A percentile compares a stretch with the other conserved stretches of the same genome.
These are phyloP conservation scores for Thermothelomyces thermophilus DNA, from an alignment of 2,329 filamentous ascomycete species.

Conservation along the genomic window DNA sequence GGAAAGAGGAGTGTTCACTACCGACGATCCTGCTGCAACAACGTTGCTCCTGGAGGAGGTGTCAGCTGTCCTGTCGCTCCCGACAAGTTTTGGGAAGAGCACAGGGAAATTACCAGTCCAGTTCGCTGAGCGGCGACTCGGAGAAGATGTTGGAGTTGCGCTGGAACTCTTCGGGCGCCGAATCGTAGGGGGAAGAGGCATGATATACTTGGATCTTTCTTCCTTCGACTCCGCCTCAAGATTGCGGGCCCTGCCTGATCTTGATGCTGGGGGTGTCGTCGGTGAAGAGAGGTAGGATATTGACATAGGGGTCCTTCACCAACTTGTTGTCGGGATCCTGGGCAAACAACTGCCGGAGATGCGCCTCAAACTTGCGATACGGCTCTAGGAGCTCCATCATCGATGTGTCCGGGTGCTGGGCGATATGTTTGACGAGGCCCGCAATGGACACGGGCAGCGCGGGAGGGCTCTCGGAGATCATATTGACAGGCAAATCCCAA, in stretches of 20 bases:
- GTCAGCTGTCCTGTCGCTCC: not conserved
- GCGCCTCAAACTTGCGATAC: slow-evolving; percentile 61
- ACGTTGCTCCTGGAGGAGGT: slow-evolving; percentile 47
- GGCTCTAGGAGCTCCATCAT: slow-evolving; percentile 56
- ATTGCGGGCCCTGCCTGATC: slow-evolving; percentile 55
- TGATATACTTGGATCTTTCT: slow-evolving; percentile 61
- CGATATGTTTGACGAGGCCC: slow-evolving; percentile 47
- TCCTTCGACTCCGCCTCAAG: slow-evolving; percentile 50
- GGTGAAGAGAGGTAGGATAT: slow-evolving; percentile 60
- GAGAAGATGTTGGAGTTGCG: slow-evolving; percentile 77
- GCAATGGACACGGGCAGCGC: slow-evolving; percentile 40
- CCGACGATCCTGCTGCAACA: slow-evolving; percentile 72
- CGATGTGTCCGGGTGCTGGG: slow-evolving; percentile 44
- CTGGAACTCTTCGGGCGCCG: slow-evolving; percentile 63
- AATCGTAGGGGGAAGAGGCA: slow-evolving; percentile 56
- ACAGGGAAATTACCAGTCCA: slow-evolving; percentile 57
- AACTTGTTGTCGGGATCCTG: slow-evolving; percentile 56
- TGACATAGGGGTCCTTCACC: slow-evolving; percentile 52
- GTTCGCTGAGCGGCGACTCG: slow-evolving; percentile 65
- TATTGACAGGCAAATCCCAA: slow-evolving; percentile 20
- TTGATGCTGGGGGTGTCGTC: slow-evolving; percentile 50
- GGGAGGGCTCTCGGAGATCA: slow-evolving; percentile 37
- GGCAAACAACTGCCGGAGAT: slow-evolving; percentile 60
- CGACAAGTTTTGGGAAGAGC: not conserved
- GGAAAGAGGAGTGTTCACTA: slow-evolving; percentile 70